Base-by-base conservation (phyloP, 805 yeast species). In the Lachancea dasiensis region DNA sequence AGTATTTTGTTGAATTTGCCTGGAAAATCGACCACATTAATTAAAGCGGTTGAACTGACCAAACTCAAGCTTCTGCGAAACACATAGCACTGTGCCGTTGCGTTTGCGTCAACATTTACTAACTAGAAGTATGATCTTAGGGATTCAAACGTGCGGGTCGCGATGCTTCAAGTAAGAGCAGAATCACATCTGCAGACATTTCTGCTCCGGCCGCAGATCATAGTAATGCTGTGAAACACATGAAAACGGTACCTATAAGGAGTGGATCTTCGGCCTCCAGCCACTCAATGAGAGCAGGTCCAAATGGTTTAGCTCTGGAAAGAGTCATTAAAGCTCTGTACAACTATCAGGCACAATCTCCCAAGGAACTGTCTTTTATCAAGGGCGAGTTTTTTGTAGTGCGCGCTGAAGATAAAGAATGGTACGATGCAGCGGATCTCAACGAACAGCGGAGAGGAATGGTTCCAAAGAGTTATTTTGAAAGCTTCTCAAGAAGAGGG, bases 361-460 rank as follows among this genome's bases (percentile, higher is more conserved):
- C 85, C 1, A 86, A 85, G 16, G 97, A 90, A 57, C 69, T 90
- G 24, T 70, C 77, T 21, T 90, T 92, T 58, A 54, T 62, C 29
- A 76, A 78, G 48, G 96, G 96, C 26, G 97, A 90, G 54, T 89
- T 87, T 56, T 86, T 89, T 63, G 86, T 86, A 54, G 94, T 92
- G 2, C 68, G 72, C 27, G 76, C 77, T 16, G 72, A 75, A 39
- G 75, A 74, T 38, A 68, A 73, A 39, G 81, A 78, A 47, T 87
- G 95, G 89, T 86, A 77, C 52, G 87, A 86, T 52, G 97, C 95
- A 2, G 77, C 79, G 36, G 87, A 90, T 57, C 97, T 97, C 10
- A 74, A 82, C 32, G 77, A 83, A 23, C 76, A 81, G 49, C 64
- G 72, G 19, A 70, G 75, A 35, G 98, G 98, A 1, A 75, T 84